Evolutionary conservation across 2,329 filamentous ascomycete genomes (phyloP).

Genomic region (Cadophora sp.): DNA sequence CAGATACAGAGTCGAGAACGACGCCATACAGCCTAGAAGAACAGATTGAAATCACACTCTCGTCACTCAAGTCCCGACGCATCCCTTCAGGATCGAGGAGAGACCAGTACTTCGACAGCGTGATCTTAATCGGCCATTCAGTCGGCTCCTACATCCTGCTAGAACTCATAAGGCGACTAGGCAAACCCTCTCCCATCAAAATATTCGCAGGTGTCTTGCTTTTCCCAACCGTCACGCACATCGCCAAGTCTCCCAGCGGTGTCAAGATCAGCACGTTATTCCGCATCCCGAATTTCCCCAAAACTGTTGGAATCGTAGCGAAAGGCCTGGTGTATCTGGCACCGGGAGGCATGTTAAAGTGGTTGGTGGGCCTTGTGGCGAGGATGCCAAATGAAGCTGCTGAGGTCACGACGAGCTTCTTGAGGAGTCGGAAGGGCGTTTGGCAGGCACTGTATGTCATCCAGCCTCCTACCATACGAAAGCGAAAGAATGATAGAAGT

Average conservation of each 20-base stretch:
- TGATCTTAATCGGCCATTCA: slow-evolving; percentile 76
- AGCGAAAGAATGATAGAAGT: background rate
- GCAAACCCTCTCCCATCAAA: slow-evolving; percentile 25
- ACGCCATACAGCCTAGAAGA: slow-evolving; percentile 55
- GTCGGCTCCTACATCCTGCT: slow-evolving; percentile 76
- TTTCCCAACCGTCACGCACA: slow-evolving; percentile 78
- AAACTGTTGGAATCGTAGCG: slow-evolving; percentile 32
- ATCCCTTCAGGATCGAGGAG: slow-evolving; percentile 40
- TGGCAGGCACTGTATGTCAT: slow-evolving; percentile 57
- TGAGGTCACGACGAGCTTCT: slow-evolving; percentile 57
- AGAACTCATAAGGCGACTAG: slow-evolving; percentile 62
- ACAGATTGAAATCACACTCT: slow-evolving; percentile 51
- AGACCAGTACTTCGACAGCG: slow-evolving; percentile 56
- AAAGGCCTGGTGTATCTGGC: slow-evolving; percentile 50
- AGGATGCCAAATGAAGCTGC: slow-evolving; percentile 58
- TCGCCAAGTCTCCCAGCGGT: slow-evolving; percentile 68
- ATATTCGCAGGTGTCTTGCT: slow-evolving; percentile 64
- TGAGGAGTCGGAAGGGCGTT: slow-evolving; percentile 63
- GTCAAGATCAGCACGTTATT: slow-evolving; percentile 54
- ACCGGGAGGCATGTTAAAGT: slow-evolving; percentile 49
- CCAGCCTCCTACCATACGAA: too few relatives aligned
- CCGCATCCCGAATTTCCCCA: slow-evolving; percentile 43
- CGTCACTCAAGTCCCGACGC: slow-evolving; percentile 32
- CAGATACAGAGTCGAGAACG: slow-evolving; percentile 51
- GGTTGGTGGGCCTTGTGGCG: slow-evolving; percentile 52